Evolutionary conservation across 257 asterid genomes (phyloP).

Genomic region (Eucommia ulmoides): DNA sequence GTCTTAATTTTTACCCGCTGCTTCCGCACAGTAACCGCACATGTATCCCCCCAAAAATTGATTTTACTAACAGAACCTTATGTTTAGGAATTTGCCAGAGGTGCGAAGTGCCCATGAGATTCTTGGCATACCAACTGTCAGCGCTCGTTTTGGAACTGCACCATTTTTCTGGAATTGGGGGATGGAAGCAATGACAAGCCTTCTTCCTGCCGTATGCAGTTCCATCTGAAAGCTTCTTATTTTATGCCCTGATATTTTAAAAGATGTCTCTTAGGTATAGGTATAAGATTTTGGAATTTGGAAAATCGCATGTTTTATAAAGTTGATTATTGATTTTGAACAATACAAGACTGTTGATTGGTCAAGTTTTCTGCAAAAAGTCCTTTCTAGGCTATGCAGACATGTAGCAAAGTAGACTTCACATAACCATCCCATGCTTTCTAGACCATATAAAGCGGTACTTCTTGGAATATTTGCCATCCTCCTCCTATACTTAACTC

Average conservation of each 20-base stretch:
- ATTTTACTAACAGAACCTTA: not conserved
- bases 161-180: conserved; percentile 99
- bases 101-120: conserved; percentile 72
- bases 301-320: not conserved
- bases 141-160: conserved; percentile 94
- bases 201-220: conserved; percentile 66
- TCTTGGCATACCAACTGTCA: conserved; percentile 78
- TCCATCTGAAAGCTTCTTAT: not conserved
- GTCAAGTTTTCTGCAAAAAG: not conserved
- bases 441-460: not conserved
- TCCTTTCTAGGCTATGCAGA: not conserved
- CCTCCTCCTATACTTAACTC: not conserved
- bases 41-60: no score
- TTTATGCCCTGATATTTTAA: not conserved
- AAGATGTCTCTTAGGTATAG: conserved; percentile 1
- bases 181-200: conserved; percentile 68
- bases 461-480: not conserved
- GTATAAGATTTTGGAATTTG: not conserved
- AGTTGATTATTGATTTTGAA: not conserved
- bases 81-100: conserved; percentile 79
- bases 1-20: not conserved
- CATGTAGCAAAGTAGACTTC: not conserved
- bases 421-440: not conserved
- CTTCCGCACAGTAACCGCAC: not conserved
- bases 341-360: not conserved